Percentiles rank a stretch among this genome's conserved stretches.
Evolutionary conservation across 2,329 filamentous ascomycete species (phyloP).

Genomic region (Fusarium napiforme): DNA sequence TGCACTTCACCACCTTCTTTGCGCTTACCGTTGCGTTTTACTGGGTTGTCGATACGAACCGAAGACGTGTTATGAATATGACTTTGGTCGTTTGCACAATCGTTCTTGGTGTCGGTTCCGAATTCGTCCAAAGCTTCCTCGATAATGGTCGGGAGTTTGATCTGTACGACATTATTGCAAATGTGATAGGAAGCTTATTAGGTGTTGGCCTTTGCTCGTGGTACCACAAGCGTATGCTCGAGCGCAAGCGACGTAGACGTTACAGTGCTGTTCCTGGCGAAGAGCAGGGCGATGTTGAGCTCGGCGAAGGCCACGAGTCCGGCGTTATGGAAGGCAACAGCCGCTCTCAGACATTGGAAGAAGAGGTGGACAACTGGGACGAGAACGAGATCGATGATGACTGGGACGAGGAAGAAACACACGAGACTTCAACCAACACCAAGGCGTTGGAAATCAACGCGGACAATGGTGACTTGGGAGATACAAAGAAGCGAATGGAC

Average conservation of each 20-base stretch:
- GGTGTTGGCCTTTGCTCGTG: conserved; percentile 81
- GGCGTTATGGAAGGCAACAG: conserved; percentile 62
- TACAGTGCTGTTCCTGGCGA: conserved; percentile 77
- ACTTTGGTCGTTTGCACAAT: conserved; percentile 84
- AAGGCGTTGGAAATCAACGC: conserved; percentile 33
- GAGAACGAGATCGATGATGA: conserved; percentile 75
- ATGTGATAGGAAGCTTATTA: conserved; percentile 79
- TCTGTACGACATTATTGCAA: conserved; percentile 86
- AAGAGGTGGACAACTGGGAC: conserved; percentile 94
- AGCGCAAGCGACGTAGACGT: conserved; percentile 78
- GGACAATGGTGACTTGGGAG: conserved; percentile 45
- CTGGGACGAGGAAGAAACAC: conserved; percentile 65
- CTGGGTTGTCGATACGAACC: conserved; percentile 94
- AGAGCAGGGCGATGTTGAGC: conserved; percentile 76
- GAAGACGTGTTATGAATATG: conserved; percentile 84
- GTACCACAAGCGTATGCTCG: conserved; percentile 97
- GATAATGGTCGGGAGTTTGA: conserved; percentile 80
- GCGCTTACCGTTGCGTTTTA: conserved; percentile 88
- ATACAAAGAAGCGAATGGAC: conserved; percentile 50
- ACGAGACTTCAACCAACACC: conserved; percentile 28
- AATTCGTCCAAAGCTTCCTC: conserved; percentile 79
- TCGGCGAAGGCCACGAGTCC: conserved; percentile 77
- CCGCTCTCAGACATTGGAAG: conserved; percentile 66
- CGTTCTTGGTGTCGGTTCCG: conserved; percentile 75
- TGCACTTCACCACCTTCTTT: conserved; percentile 92